Evolutionary conservation across 2,329 filamentous ascomycete genomes (phyloP).

Genomic region (Lizonia empirigonia): DNA sequence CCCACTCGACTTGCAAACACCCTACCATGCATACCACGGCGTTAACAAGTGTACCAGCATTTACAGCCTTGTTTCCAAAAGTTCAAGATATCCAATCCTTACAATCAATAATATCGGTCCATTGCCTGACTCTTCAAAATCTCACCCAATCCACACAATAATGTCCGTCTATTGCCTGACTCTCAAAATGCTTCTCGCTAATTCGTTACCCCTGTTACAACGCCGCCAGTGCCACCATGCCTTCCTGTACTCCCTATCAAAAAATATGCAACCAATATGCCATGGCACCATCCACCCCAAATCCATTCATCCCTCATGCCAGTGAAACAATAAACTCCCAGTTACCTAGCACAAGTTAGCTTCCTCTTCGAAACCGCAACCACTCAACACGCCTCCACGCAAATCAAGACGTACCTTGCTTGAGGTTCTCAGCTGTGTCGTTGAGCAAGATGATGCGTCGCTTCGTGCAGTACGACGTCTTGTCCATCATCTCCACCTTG

Average conservation of each 20-base stretch:
- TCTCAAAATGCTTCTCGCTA: slow-evolving; percentile 20
- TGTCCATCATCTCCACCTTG: slow-evolving; percentile 98
- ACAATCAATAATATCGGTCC: background rate
- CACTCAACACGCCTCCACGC: background rate
- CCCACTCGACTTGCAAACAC: too few species aligned
- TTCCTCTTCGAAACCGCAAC: too few species aligned
- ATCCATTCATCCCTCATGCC: slow-evolving; percentile 23
- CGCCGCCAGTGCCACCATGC: slow-evolving; percentile 22
- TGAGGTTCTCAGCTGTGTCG: slow-evolving; percentile 91
- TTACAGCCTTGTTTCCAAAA: slow-evolving; percentile 20
- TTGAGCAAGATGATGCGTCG: slow-evolving; percentile 86
- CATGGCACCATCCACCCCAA: background rate
- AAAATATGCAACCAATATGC: slow-evolving; percentile 20
- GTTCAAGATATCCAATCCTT: slow-evolving; percentile 21
- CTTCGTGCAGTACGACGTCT: slow-evolving; percentile 96
- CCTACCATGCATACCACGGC: slow-evolving; percentile 32
- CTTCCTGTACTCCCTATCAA: slow-evolving; percentile 11
- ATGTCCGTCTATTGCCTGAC: slow-evolving; percentile 4
- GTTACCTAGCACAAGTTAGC: slow-evolving; percentile 32
- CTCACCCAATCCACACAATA: background rate
- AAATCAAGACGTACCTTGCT: slow-evolving; percentile 71
- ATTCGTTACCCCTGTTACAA: slow-evolving; percentile 20
- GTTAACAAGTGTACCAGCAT: slow-evolving; percentile 26
- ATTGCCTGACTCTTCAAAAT: slow-evolving; percentile 7
- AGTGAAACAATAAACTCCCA: slow-evolving; percentile 42